Evolutionary conservation across 345 rosid species (phyloP), one percentile per base, ranked within the genome.

Genomic region (Eutrema heterophyllum): DNA sequence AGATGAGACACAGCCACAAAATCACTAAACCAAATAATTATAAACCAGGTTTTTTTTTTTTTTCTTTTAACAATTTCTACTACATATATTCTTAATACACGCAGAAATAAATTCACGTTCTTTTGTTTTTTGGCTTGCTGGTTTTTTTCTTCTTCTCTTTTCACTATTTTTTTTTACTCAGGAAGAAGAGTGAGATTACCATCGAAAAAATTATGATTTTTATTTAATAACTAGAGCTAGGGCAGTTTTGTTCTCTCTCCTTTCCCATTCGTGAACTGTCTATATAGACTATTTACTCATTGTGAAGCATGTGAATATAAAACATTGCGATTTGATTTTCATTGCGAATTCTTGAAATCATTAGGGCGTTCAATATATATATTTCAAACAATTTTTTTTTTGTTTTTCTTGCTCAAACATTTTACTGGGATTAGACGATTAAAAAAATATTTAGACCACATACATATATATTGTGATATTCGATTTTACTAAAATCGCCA

Each of bases 1-100:
- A 71, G 97, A 90, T 49, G 92, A 86, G 79, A 74, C 88, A 32
- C 67, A 72, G 48, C 81, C 75, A 30, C 54, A 46, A 70, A 62
- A 74, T 36, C 70, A 70, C 71, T 70, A 38, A 70, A 55, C 74
- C 36, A 21, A 1, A 38, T 21, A 29, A 30, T 54, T 54, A 61
- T 3, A 62, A 58, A 70, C 43, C 75, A 81, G 48, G 56, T 63
- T 70, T 63, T 54, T 10, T 3, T 10, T 3, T 0, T 15, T 27
- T 7, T 2, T 16, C 7, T 11, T 60, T 67, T 39, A 9, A 13
- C 38, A 14, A 21, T 21, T 21, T 56, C 18, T 55, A 12, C 50
- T 51, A 39, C 32, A 12, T 44, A 75, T 39, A 60, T 67, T 46
- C 35, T 59, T 59, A 11, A 68, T 33, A 41, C 63, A 41, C 14